Evolutionary conservation across 352 stramenopile genomes (phyloP), one percentile per base, ranked within the genome.

Genomic region (Globisporangium heterothallicum): DNA sequence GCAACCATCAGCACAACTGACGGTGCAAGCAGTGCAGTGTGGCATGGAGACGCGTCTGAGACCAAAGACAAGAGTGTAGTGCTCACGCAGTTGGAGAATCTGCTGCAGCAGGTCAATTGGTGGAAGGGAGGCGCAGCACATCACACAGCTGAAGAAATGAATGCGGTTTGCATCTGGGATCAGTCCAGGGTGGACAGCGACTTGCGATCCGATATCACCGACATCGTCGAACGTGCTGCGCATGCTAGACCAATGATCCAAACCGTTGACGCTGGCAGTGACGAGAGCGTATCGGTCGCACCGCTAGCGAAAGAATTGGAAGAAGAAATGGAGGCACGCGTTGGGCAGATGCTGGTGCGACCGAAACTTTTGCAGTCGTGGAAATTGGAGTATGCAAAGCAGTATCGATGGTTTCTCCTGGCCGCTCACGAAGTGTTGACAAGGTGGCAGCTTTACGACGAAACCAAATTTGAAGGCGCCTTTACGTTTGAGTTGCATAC

Each of bases 381-480:
- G 47, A 35, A 44, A 34, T n/a, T 22, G 18, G 47, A 26, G 0
- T 44, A n/a, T 34, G 13, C 32, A 9, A n/a, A 36, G 2, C 47
- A 44, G 30, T 30, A 45, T 14, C 5, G 16, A 16, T 35, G 22
- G 32, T 35, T 53, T 21, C 47, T 53, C 21, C 8, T 24, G 4
- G 22, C 21, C 0, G 8, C 42, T 5, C 29, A 53, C 30, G 32
- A 32, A 3, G 6, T 53, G 19, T 12, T 53, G 32, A 26, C 16
- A 9, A 8, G 32, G 13, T 53, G 47, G 47, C 7, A 25, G n/a
- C 19, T 45, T 13, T 36, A 44, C 47, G 47, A 53, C 3, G 47
- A 53, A 36, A 36, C 34, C n/a, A 53, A 53, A 24, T 30, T 34
- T n/a, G 47, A 53, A 25, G 14, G 47, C 22, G 32, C 34, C 4